Evolutionary conservation across 192 early-diverging fungal genomes (phyloP), one percentile per base, ranked within the genome.

Genomic region (Umbelopsis vinacea): DNA sequence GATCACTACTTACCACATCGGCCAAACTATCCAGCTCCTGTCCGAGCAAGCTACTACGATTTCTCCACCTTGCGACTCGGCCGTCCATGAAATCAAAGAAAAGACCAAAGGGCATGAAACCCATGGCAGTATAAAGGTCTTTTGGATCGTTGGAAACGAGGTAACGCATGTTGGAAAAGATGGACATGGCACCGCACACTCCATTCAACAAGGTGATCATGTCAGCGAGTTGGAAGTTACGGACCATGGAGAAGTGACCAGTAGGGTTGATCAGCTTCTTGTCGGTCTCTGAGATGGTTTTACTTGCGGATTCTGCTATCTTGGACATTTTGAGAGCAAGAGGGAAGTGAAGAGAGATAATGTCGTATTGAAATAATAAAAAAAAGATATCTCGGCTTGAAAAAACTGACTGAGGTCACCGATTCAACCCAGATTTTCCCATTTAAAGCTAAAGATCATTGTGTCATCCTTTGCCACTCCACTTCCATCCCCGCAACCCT

Each of bases 11-110:
- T 80, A 94, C 89, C 72, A 95, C 84, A 81, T 97, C 95, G 12
- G 95, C 91, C 68, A 97, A 83, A 26, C 91, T 92, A 76, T 97
- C 95, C 19, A 97, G 80, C 78, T 97, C 95, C 68, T 96, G 94
- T 24, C 95, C 95, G 19, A 97, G 81, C 37, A 92, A 80, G 7
- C 90, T 92, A 46, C 85, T 84, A 19, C 88, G 86, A 11, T 89
- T 82, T 67, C 88, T 77, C 94, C 94, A 96, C 43, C 95, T 87
- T 10, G 94, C 93, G 11, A 96, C 90, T 72, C 87, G 92, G 22
- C 88, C 92, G 71, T 90, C 95, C 77, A 90, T 81, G 75, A 90
- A 86, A 83, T 92, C 91, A 73, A 93, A 90, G 15, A 89, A 54
- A 43, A 90, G 86, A 33, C 91, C 93, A 47, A 82, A 68, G 8